A percentile compares a stretch with the other conserved stretches of the same genome.
phyloP scores from a whole-genome alignment of 129 eudicot species.

The Kitagawia praeruptora region DNA sequence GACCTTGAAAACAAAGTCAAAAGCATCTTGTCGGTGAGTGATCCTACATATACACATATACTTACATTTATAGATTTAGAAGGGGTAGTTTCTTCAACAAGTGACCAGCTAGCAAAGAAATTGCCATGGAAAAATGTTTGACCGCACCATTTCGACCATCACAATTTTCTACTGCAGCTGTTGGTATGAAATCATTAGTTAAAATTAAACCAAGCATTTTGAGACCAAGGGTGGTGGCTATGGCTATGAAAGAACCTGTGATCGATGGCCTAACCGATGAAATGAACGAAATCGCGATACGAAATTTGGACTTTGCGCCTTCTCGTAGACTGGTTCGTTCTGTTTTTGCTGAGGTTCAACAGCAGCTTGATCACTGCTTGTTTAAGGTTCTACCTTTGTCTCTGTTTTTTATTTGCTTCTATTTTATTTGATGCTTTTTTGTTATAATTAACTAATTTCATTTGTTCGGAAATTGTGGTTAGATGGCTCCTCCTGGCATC shows the following conservation, averaged over 20 bases:
- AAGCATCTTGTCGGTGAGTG: background rate
- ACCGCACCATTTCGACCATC: background rate
- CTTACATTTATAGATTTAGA: background rate
- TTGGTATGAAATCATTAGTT: background rate
- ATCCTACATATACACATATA: background rate
- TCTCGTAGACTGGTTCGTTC: conserved; percentile 67
- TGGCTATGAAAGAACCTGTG: conserved; percentile 42
- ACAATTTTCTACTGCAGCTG: background rate
- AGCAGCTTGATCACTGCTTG: conserved; percentile 74
- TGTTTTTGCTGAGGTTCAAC: conserved; percentile 63
- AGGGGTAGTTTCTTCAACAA: background rate
- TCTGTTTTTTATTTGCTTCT: background rate
- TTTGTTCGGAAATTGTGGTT: background rate
- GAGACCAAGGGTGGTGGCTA: conserved; percentile 13
- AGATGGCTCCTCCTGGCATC: conserved; percentile 75
- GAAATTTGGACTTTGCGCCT: conserved; percentile 58
- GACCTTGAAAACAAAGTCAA: background rate
- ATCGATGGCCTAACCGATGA: conserved; percentile 73
- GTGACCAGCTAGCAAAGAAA: background rate
- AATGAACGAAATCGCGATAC: conserved; percentile 58
- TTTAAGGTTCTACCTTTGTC: conserved; percentile 48
- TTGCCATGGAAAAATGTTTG: background rate
- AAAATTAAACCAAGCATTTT: background rate
- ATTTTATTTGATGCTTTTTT: background rate
- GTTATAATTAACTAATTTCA: background rate